These are phyloP conservation scores for Crucihimalaya himalaica DNA, from an alignment of 345 rosid species.

Conservation along the genomic window DNA sequence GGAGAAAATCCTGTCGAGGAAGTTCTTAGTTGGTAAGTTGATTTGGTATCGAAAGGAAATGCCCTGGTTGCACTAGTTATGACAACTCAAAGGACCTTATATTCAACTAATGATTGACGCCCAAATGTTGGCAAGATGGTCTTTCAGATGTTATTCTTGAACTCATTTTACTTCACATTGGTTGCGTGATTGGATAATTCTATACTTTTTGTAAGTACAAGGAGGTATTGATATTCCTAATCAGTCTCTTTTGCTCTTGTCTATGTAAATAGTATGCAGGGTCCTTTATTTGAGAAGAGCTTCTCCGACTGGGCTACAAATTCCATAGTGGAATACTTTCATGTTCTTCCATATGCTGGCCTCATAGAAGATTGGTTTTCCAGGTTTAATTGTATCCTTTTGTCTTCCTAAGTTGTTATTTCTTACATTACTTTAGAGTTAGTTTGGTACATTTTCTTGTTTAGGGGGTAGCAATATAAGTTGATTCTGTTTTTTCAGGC, in stretches of 20 bases:
- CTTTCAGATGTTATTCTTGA: not conserved
- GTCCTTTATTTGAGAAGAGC: slow-evolving; percentile 48
- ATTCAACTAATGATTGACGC: not conserved
- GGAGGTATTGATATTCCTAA: not conserved
- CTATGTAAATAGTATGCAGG: slow-evolving; percentile 52
- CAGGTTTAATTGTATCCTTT: slow-evolving; percentile 43
- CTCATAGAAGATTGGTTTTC: slow-evolving; percentile 52
- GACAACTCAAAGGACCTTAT: not conserved
- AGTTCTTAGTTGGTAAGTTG: slow-evolving; percentile 50
- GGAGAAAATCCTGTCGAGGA: slow-evolving; percentile 45
- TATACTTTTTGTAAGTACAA: not conserved
- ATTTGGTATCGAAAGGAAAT: not conserved
- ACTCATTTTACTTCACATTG: not conserved
- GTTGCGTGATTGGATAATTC: not conserved
- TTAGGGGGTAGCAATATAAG: not conserved
- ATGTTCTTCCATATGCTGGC: slow-evolving; percentile 56
- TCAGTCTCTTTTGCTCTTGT: not conserved
- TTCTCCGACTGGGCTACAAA: slow-evolving; percentile 43
- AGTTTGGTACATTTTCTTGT: not conserved
- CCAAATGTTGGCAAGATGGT: not conserved
- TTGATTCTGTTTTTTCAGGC: slow-evolving; percentile 20
- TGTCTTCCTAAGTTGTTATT: not conserved
- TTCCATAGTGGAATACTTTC: slow-evolving; percentile 55
- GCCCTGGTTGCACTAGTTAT: not conserved
- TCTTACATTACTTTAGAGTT: slow-evolving; percentile 15